Percentiles rank a stretch among this genome's conserved stretches.
Evolutionary conservation across 495 filamentous ascomycete species (phyloP).

Genomic region (Annulohypoxylon bovei): DNA sequence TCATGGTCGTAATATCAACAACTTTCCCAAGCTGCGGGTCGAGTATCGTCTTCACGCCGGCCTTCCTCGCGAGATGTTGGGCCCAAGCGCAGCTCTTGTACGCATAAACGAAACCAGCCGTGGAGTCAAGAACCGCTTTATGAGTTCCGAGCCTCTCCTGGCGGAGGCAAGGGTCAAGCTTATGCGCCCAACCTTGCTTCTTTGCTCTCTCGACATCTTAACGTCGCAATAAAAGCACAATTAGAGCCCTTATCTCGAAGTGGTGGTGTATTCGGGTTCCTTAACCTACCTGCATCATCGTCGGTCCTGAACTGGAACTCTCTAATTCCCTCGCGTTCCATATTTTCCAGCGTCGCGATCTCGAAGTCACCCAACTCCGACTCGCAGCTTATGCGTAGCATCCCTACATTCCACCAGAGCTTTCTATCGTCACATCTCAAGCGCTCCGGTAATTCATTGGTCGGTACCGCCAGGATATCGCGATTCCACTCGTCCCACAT

Average conservation of each 20-base stretch:
- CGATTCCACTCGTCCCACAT: slow-evolving; percentile 57
- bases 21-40: slow-evolving; percentile 43
- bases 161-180: slow-evolving; percentile 42
- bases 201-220: slow-evolving; percentile 42
- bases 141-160: slow-evolving; percentile 39
- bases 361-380: slow-evolving; percentile 48
- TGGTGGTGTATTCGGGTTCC: background rate
- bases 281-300: slow-evolving; percentile 41
- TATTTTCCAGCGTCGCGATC: slow-evolving; percentile 45
- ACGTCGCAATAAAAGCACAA: background rate
- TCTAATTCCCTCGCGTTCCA: slow-evolving; percentile 46
- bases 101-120: slow-evolving; percentile 53
- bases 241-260: background rate
- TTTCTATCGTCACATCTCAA: slow-evolving; percentile 42
- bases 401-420: slow-evolving; percentile 48
- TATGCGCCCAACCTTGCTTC: slow-evolving; percentile 44
- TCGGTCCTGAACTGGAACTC: slow-evolving; percentile 47
- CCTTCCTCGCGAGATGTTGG: slow-evolving; percentile 48
- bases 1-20: slow-evolving; percentile 20
- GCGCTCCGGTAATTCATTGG: slow-evolving; percentile 45
- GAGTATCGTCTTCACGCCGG: slow-evolving; percentile 52
- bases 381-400: slow-evolving; percentile 47
- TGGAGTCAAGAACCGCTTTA: slow-evolving; percentile 52
- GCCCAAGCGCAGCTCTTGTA: slow-evolving; percentile 57
- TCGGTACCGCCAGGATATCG: slow-evolving; percentile 36